Percentiles rank a stretch among this genome's conserved stretches.
These are phyloP conservation scores for Trichoderma aggressivum DNA, from an alignment of 2,329 filamentous ascomycete species.

Conservation along the genomic window DNA sequence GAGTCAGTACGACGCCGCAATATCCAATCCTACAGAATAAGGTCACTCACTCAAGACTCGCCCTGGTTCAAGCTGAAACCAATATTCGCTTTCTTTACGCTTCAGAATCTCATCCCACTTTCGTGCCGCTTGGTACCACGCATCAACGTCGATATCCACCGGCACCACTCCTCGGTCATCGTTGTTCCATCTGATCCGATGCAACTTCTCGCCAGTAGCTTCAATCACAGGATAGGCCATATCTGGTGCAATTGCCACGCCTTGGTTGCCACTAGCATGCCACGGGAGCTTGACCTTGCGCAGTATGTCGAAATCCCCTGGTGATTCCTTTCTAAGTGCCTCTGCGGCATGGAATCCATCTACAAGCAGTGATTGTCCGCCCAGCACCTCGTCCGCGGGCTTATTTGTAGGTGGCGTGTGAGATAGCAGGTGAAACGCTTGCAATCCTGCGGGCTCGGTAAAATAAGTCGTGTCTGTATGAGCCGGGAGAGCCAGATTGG, in stretches of 20 bases:
- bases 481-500: constrained; percentile 72
- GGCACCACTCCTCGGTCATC: constrained; percentile 75
- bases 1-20: neutral
- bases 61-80: constrained; percentile 79
- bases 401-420: constrained; percentile 48
- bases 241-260: constrained; percentile 74
- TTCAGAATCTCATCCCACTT: constrained; percentile 70
- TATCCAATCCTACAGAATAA: neutral
- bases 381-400: constrained; percentile 42
- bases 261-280: constrained; percentile 87
- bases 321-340: constrained; percentile 53
- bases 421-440: constrained; percentile 88
- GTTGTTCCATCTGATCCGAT: constrained; percentile 87
- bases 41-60: constrained; percentile 62
- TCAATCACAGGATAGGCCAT: constrained; percentile 69
- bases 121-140: constrained; percentile 78
- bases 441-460: constrained; percentile 83
- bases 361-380: constrained; percentile 77
- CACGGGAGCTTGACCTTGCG: constrained; percentile 59
- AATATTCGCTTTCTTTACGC: constrained; percentile 64
- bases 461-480: constrained; percentile 98
- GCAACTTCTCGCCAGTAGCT: constrained; percentile 42
- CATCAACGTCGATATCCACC: constrained; percentile 46
- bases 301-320: constrained; percentile 56
- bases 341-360: constrained; percentile 77